Evolutionary conservation across 139 green algal genomes (phyloP), one percentile per base, ranked within the genome.

Genomic region (Chlorella sp.): DNA sequence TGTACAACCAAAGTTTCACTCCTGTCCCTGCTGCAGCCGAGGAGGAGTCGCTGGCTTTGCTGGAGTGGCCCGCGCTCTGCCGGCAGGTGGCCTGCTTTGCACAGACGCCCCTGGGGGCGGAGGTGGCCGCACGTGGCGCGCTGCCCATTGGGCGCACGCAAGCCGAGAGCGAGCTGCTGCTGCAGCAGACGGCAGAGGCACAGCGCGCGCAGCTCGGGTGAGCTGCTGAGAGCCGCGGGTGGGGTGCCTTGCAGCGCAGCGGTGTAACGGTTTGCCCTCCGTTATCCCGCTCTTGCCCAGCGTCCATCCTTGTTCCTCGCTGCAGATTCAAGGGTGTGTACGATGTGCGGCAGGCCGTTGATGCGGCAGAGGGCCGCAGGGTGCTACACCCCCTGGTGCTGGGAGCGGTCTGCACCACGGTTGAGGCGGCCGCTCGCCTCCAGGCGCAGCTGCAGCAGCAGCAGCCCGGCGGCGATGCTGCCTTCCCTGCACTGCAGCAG

Each of bases 11-110:
- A n/a, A n/a, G n/a, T n/a, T n/a, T n/a, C n/a, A 60, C 14, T 60
- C 11, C 8, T 54, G 46, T 54, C 46, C 7, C 46, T 11, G 8
- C 11, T 11, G 51, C 51, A 60, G 78, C 84, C 1, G 73, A 90
- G 73, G 24, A 20, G 3, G 91, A 96, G 77, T 95, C 94, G 11
- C 51, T 93, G 24, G 30, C 81, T 17, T 44, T 95, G 64, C 86
- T 97, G 70, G 94, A 95, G 56, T 97, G 94, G 94, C 88, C 85
- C 0, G 81, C 79, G 1, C 73, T 97, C 1, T 96, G 94, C 77
- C 80, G 84, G 5, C 93, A 97, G 92, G 94, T 98, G 28, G 92
- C 93, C 2, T 89, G 89, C 69, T 95, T 97, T 56, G 91, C 90
- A 34, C 69, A 84, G n/a, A 96, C 93, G 3, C 81, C 90, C 46